Conservation (phyloP, 352 stramenopile genomes). For the Globisporangium recalcitrans region DNA sequence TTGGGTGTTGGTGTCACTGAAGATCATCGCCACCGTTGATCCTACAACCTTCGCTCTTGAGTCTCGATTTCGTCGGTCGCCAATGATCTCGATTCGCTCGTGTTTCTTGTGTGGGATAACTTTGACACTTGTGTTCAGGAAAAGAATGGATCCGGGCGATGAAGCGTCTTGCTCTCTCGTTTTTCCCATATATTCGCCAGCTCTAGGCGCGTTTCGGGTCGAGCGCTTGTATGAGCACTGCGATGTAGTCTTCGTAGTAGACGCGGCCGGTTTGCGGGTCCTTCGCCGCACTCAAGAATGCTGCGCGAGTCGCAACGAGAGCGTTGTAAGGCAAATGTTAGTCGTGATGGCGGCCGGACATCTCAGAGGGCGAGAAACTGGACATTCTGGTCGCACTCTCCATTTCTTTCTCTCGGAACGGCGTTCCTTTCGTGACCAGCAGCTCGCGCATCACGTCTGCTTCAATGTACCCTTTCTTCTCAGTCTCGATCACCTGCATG, state of each 20-base stretch:
- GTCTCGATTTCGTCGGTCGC: neutral
- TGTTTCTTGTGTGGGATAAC: no score
- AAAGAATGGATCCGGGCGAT: neutral
- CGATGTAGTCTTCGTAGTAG: conserved; percentile 92
- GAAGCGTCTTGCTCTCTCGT: neutral
- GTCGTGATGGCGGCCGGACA: neutral
- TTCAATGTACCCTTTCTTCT: conserved; percentile 88
- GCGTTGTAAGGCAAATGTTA: no score
- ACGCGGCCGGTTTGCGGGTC: conserved; percentile 83
- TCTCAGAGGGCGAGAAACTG: neutral
- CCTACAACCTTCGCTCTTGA: no score
- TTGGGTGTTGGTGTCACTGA: neutral
- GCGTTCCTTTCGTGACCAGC: conserved; percentile 84
- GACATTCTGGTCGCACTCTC: conserved; percentile 35
- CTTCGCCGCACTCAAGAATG: conserved; percentile 78
- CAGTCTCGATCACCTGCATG: conserved; percentile 57
- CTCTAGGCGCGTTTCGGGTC: conserved; percentile 27
- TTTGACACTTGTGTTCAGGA: no score
- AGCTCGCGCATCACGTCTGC: conserved; percentile 85
- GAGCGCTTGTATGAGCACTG: conserved; percentile 56
- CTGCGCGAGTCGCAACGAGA: conserved; percentile 17
- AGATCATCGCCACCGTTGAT: no score
- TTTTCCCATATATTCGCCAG: neutral
- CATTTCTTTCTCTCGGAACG: conserved; percentile 90
- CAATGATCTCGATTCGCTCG: neutral